phyloP scores from a whole-genome alignment of 2,329 filamentous ascomycete genomes.

The Alternaria atra region DNA sequence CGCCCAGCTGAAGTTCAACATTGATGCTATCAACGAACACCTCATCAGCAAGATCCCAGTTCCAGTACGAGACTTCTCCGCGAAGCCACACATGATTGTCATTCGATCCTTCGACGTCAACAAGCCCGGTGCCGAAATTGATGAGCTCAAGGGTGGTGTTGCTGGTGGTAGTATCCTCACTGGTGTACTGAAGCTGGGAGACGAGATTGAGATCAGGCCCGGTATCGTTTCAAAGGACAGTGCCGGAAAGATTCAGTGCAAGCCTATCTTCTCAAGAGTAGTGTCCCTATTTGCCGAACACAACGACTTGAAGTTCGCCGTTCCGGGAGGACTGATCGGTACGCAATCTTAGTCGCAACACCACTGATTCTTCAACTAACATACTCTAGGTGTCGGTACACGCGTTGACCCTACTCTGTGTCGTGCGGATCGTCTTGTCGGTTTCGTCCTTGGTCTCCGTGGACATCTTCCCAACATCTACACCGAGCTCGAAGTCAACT shows the following conservation, averaged over 20 bases:
- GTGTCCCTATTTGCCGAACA: conserved; percentile 96
- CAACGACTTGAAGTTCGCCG: conserved; percentile 98
- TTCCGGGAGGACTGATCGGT: conserved; percentile 93
- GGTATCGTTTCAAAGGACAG: conserved; percentile 97
- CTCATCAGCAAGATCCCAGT: conserved; percentile 96
- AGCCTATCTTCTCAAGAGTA: conserved; percentile 94
- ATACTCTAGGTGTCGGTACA: conserved; percentile 79
- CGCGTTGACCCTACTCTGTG: conserved; percentile 97
- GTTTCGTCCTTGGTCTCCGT: conserved; percentile 95
- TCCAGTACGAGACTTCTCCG: conserved; percentile 86
- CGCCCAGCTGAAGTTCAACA: conserved; percentile 99
- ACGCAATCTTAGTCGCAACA: conserved; percentile 15
- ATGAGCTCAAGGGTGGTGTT: conserved; percentile 97
- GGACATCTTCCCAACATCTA: conserved; percentile 96
- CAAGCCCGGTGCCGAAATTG: conserved; percentile 98
- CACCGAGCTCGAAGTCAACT: conserved; percentile 96
- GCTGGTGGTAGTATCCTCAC: conserved; percentile 96
- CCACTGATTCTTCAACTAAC: conserved; percentile 19
- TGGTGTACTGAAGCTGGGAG: conserved; percentile 94
- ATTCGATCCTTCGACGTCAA: conserved; percentile 99
- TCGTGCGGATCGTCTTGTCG: conserved; percentile 97
- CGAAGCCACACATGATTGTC: conserved; percentile 97
- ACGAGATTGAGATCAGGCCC: conserved; percentile 98
- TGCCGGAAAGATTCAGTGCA: conserved; percentile 92
- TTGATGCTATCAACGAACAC: conserved; percentile 96